Evolutionary conservation across 768 basidiomycete species (phyloP), one percentile per base, ranked within the genome.

Genomic region (Imleria badia): DNA sequence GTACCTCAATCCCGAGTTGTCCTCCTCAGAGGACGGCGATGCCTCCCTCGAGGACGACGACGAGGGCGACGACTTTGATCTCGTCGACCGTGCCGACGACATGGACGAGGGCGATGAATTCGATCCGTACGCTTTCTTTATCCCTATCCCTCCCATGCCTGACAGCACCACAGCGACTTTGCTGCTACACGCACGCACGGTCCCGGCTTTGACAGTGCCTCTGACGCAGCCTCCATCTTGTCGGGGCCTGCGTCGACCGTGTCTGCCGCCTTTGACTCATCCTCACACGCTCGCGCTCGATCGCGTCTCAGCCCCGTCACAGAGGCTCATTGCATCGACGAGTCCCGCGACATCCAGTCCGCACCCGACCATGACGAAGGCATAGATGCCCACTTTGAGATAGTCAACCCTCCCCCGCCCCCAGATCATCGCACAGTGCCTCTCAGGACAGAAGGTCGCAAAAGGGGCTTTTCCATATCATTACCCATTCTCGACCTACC

Each of bases 91-190:
- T 10, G 78, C 72, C 1, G 73, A 73, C 40, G 83, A 78, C 40
- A 79, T 81, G 71, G 82, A 83, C 60, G 87, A 85, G 46, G 83
- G 73, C 2, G 86, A 90, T 58, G 89, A 88, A 55, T 91, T 91
- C 59, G 90, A 91, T 64, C 88, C 88, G 89, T 91, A 66, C 64
- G 87, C 75, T 4, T 75, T 7, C 30, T 45, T 44, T 22, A 9
- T 35, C 14, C 22, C 17, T 33, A 2, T 45, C 41, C 31, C 12
- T 30, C 20, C 1, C 3, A 7, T 34, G 4, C 29, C 60, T 52
- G 26, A 50, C 57, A 6, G 15, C n/a, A 3, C 4, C 12, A 20
- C 60, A 91, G 89, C 1, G 85, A 87, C 51, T 91, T 89, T 69
- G 84, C 86, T 10, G 82, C 83, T 0, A 82, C 81, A 1, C 80